Evolutionary conservation across 768 basidiomycete species (phyloP).

Genomic region (Vararia minispora): DNA sequence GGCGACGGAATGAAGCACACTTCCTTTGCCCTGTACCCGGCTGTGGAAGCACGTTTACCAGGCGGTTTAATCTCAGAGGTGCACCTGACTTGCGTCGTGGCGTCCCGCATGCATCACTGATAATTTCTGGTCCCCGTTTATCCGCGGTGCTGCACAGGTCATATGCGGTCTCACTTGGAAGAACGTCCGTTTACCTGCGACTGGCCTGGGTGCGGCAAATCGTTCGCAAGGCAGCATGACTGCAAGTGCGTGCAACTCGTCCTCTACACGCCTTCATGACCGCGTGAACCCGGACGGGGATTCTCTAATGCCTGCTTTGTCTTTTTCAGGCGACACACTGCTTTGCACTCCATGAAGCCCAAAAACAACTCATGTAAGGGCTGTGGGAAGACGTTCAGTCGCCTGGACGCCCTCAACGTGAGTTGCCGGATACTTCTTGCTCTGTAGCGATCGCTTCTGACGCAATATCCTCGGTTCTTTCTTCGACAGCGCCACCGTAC

Average conservation of each 20-base stretch:
- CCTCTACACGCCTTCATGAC: too few species aligned
- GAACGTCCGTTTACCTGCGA: slow-evolving; percentile 91
- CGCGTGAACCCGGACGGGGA: too few species aligned
- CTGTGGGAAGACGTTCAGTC: slow-evolving; percentile 90
- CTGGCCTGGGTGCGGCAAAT: slow-evolving; percentile 90
- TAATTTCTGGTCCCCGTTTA: too few species aligned
- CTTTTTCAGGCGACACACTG: slow-evolving; percentile 67
- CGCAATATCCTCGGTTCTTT: slow-evolving; percentile 12
- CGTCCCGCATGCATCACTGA: slow-evolving; percentile 5
- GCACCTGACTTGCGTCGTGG: slow-evolving; percentile 11
- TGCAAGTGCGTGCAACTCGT: slow-evolving; percentile 72
- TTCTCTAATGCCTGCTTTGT: slow-evolving; percentile 6
- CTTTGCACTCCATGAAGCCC: slow-evolving; percentile 75
- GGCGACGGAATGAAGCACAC: slow-evolving; percentile 82
- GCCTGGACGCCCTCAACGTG: slow-evolving; percentile 90
- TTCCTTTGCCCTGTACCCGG: slow-evolving; percentile 45
- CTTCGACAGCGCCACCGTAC: slow-evolving; percentile 59
- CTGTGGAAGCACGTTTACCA: slow-evolving; percentile 42
- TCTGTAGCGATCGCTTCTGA: slow-evolving; percentile 17
- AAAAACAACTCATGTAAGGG: slow-evolving; percentile 82
- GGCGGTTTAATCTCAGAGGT: slow-evolving; percentile 84
- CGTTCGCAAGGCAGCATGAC: slow-evolving; percentile 92
- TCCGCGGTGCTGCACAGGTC: slow-evolving; percentile 38
- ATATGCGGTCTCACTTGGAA: slow-evolving; percentile 90
- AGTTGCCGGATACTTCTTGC: slow-evolving; percentile 26